Evolutionary conservation across 176 grass and related monocot genomes (phyloP).

Genomic region (Aegilops sharonensis): DNA sequence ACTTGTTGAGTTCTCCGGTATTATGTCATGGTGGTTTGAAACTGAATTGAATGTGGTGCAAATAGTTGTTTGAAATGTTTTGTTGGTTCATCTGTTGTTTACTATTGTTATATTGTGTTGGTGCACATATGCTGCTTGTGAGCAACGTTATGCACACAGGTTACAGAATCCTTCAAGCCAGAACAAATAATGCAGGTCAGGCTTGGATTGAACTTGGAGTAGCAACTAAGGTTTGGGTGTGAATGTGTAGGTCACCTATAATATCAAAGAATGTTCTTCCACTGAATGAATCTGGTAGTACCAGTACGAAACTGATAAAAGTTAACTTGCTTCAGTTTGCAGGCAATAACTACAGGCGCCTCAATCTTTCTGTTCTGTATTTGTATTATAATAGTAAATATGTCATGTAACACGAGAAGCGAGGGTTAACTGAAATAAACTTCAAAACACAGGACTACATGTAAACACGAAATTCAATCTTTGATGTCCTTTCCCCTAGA

Average conservation of each 20-base stretch:
- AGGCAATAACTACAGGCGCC: not conserved
- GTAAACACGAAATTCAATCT: not conserved
- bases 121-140: not conserved
- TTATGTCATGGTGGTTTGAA: not conserved
- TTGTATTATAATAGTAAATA: not conserved
- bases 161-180: not conserved
- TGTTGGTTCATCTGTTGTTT: not conserved
- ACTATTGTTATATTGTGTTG: not conserved
- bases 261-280: not conserved
- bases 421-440: not conserved
- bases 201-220: not conserved
- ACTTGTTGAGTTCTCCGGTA: not conserved
- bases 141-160: not conserved
- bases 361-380: not conserved
- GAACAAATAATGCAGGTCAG: not conserved
- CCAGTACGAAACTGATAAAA: not conserved
- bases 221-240: not conserved
- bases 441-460: not conserved
- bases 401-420: not conserved
- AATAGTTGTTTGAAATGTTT: slow-evolving; percentile 1
- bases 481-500: not conserved
- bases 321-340: not conserved
- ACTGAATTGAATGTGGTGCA: slow-evolving; percentile 4
- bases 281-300: not conserved
- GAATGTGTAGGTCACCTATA: not conserved